Conservation (phyloP, 371 early-diverging fungal genomes). For the Smittium culicis region DNA sequence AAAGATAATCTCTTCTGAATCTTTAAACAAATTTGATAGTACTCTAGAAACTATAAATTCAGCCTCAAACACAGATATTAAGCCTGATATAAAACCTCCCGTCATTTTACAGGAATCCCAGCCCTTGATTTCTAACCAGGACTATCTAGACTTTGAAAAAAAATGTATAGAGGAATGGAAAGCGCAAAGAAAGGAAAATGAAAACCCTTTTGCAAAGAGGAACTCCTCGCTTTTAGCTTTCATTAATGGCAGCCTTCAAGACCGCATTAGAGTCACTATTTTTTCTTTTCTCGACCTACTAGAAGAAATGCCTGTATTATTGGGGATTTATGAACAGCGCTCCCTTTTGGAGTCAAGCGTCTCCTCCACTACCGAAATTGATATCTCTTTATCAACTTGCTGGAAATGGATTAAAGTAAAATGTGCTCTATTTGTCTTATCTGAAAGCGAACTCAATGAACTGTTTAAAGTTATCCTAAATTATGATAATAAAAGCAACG, state of each 20-base stretch:
- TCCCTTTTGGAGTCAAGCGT: not conserved
- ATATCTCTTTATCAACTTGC: not conserved
- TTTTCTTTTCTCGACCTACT: not conserved
- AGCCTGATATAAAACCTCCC: no score
- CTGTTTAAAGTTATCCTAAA: not conserved
- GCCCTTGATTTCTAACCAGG: not conserved
- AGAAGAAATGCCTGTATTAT: conserved; percentile 2
- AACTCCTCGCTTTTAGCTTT: not conserved
- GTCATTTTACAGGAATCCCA: no score
- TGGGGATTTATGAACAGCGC: conserved; percentile 1
- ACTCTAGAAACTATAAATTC: no score
- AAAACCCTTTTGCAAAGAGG: not conserved
- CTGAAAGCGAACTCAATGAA: not conserved
- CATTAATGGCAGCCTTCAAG: not conserved
- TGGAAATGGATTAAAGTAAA: conserved; percentile 3
- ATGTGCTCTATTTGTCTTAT: not conserved
- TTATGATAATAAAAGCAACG: not conserved
- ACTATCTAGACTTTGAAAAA: not conserved
- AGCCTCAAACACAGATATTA: no score
- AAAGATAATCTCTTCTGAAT: no score
- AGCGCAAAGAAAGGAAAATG: not conserved
- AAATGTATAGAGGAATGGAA: not conserved
- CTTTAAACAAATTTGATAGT: no score
- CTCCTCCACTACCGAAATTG: not conserved
- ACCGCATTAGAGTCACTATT: not conserved